Evolutionary conservation across 495 filamentous ascomycete genomes (phyloP).

Genomic region (Margaritispora aquatica): DNA sequence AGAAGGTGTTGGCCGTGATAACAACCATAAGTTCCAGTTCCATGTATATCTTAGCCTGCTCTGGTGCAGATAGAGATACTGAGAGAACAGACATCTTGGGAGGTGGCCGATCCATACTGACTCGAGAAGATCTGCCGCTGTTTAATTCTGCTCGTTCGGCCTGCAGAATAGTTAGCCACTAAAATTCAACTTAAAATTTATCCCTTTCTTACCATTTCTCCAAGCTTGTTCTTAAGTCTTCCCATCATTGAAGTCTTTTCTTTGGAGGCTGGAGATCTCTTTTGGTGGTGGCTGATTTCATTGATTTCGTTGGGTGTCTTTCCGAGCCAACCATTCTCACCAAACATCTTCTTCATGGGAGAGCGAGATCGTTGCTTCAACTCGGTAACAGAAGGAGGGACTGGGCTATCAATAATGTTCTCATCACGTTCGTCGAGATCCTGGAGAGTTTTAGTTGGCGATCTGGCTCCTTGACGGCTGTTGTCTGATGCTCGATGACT

Average conservation of each 20-base stretch:
- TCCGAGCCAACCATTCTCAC: conserved; percentile 45
- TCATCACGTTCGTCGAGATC: conserved; percentile 13
- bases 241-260: conserved; percentile 34
- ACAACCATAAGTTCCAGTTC: conserved; percentile 51
- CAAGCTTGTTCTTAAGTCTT: conserved; percentile 42
- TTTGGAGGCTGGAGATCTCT: conserved; percentile 8
- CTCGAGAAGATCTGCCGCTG: background rate
- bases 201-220: conserved; percentile 39
- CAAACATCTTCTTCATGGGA: conserved; percentile 49
- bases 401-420: background rate
- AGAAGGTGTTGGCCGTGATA: conserved; percentile 44
- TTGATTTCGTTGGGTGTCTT: conserved; percentile 21
- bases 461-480: conserved; percentile 2
- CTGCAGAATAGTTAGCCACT: conserved; percentile 6
- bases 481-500: background rate
- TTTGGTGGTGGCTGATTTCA: conserved; percentile 26
- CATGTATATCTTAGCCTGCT: conserved; percentile 47
- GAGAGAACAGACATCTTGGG: conserved; percentile 25
- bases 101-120: background rate
- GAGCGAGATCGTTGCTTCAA: conserved; percentile 30
- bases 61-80: conserved; percentile 37
- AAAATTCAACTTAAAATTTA: too few species aligned
- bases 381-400: conserved; percentile 1
- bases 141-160: conserved; percentile 22
- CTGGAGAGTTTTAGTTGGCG: conserved; percentile 10